Base-by-base conservation (phyloP, 2,329 filamentous ascomycete genomes). In the Chaetomium sp. region DNA sequence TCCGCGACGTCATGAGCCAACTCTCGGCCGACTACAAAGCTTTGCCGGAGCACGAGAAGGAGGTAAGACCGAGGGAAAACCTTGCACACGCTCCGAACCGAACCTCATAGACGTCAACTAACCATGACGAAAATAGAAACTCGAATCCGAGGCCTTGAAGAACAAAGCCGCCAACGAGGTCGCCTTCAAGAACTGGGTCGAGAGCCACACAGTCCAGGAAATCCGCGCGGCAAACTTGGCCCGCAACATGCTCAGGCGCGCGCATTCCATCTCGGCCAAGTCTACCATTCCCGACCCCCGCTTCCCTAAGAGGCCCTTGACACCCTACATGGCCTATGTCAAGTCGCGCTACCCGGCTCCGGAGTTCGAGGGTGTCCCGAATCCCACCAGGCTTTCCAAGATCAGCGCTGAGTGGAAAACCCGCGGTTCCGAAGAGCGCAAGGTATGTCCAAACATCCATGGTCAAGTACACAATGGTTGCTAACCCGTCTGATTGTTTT, bases 221-320 rank as follows among this genome's bases (percentile, higher is more conserved):
- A 81, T 85, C 60, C 67, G 71, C 56, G 66, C 74, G 2, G 83
- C 84, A 66, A 86, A 84, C 76, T 67, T 66, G 2, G 81, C 83
- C 25, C 85, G 85, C 63, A 67, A 54, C 8, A 67, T 66, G 29
- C 77, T 87, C 55, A 74, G 73, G 63, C 76, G 72, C 66, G 70
- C 57, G 71, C 73, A 68, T 71, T 72, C 67, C 51, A 62, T 25
- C 3, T 35, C n/a, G 4, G 12, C 4, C 4, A 60, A 35, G 56
- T 10, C 59, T 21, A 0, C 61, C 21, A 79, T 87, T 68, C 67
- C 66, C 2, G 85, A 87, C 70, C 74, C 79, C 2, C 83, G 85
- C 49, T 67, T 76, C 38, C 84, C 84, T 67, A 81, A 79, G 73
- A 70, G 67, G 42, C 70, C 78, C 12, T 0, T 42, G 13, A 70